Evolutionary conservation across 1,139 yeast genomes (phyloP), one percentile per base, ranked within the genome.

Genomic region (Kluyveromyces marxianus): DNA sequence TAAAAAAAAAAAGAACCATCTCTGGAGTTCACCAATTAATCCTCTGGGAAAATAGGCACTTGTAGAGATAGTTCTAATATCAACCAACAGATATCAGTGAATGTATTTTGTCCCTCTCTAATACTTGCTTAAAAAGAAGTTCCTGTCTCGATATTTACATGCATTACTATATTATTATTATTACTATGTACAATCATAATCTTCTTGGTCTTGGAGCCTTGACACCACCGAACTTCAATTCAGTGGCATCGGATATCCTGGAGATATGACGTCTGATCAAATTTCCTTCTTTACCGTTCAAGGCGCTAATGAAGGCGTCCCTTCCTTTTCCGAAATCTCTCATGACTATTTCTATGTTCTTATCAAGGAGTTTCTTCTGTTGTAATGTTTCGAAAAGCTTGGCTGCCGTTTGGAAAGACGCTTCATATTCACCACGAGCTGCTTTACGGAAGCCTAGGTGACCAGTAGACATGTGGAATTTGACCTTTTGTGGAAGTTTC

Each of bases 401-500:
- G 6, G 89, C 71, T 25, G 89, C 72, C 8, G 92, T 85, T 63
- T 89, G 96, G 71, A 84, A 89, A n/a, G 84, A 86, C 1, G 96
- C 97, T 68, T 90, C 98, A 61, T 87, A 87, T 65, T 89, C 96
- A 45, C 95, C 87, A 68, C 96, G 76, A 48, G 83, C 85, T 7
- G 86, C 77, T 60, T 83, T 83, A 59, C 86, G 76, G 66, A 83
- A 84, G 4, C 94, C 94, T 49, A 83, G 69, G 60, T 75, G 77
- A 44, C 94, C 94, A 0, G 90, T 83, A 27, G 83, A 74, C 44
- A 86, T 69, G 37, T 83, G 77, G 45, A 83, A 65, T 54, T 78
- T 75, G 39, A 83, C 81, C 53, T 79, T 84, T 63, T 89, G 94
- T 30, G 89, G 95, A 45, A 90, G 77, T 54, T 84, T 80, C 58